Percentiles rank a stretch among this genome's conserved stretches.
These are phyloP conservation scores for Helichrysum umbraculigerum DNA, from an alignment of 129 eudicot genomes.

Conservation along the genomic window DNA sequence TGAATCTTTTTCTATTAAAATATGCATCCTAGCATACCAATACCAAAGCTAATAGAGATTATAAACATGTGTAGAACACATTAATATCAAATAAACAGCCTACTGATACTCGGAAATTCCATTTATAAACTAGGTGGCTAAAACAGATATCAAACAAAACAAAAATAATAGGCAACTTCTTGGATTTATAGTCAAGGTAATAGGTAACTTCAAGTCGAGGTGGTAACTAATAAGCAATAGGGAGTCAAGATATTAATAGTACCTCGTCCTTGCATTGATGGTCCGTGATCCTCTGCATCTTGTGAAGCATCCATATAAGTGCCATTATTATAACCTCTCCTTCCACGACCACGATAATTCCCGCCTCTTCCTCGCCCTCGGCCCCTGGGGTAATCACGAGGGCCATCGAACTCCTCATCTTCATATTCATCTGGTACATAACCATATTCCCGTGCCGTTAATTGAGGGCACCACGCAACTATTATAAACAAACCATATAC, in stretches of 20 bases:
- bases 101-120: not conserved
- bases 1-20: not conserved
- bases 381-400: conserved; percentile 68
- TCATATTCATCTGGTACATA: conserved; percentile 58
- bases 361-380: conserved; percentile 86
- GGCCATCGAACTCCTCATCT: conserved; percentile 83
- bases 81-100: not conserved
- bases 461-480: not conserved
- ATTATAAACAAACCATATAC: not conserved
- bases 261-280: conserved; percentile 9
- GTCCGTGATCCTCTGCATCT: conserved; percentile 1
- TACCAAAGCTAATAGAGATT: not conserved
- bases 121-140: not conserved
- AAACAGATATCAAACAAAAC: not conserved
- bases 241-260: not conserved
- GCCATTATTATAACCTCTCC: conserved; percentile 58
- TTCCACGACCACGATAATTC: conserved; percentile 76
- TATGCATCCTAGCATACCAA: conserved; percentile 1
- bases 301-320: not conserved
- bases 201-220: too few species aligned
- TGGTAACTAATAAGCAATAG: not conserved
- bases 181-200: not conserved
- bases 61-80: not conserved
- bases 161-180: not conserved
- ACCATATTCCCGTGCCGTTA: conserved; percentile 52